Percentiles rank a stretch among this genome's conserved stretches.
These are phyloP conservation scores for Mollisia scopiformis DNA, from an alignment of 2,329 filamentous ascomycete species.

Conservation along the genomic window DNA sequence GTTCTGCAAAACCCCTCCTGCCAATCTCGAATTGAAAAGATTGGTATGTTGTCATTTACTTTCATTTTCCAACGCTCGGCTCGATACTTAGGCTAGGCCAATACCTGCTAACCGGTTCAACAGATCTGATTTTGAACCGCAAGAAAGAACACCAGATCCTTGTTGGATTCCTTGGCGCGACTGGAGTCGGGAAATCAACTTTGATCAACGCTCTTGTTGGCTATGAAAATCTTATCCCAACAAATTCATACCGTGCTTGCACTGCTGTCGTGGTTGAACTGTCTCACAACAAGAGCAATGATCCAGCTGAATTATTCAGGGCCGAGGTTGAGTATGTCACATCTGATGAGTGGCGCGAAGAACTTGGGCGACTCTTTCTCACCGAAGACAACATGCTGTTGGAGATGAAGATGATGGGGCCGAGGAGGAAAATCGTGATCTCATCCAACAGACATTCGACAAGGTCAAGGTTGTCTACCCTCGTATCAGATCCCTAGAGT, in stretches of 20 bases:
- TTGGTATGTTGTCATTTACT: not conserved
- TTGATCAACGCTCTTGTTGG: slow-evolving; percentile 58
- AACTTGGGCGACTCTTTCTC: slow-evolving; percentile 22
- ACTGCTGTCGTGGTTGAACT: slow-evolving; percentile 26
- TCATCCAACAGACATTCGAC: slow-evolving; percentile 41
- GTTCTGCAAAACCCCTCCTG: not conserved
- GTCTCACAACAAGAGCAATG: slow-evolving; percentile 14
- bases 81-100: too few relatives aligned
- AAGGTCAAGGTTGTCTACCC: slow-evolving; percentile 50
- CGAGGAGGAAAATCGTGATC: slow-evolving; percentile 22
- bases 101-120: not conserved
- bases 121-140: slow-evolving; percentile 9
- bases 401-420: slow-evolving; percentile 33
- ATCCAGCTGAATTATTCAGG: slow-evolving; percentile 4
- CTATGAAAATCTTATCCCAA: slow-evolving; percentile 15
- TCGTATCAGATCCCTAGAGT: slow-evolving; percentile 33
- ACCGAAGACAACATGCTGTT: too few relatives aligned
- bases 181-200: slow-evolving; percentile 66
- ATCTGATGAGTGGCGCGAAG: slow-evolving; percentile 18
- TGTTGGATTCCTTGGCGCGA: slow-evolving; percentile 54
- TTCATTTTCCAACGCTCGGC: not conserved
- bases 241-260: slow-evolving; percentile 14
- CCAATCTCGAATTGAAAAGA: slow-evolving; percentile 3
- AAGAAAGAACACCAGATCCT: slow-evolving; percentile 15
- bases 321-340: slow-evolving; percentile 15